These are phyloP conservation scores for Psilocybe cyanescens DNA, from an alignment of 768 basidiomycete species.

Conservation along the genomic window DNA sequence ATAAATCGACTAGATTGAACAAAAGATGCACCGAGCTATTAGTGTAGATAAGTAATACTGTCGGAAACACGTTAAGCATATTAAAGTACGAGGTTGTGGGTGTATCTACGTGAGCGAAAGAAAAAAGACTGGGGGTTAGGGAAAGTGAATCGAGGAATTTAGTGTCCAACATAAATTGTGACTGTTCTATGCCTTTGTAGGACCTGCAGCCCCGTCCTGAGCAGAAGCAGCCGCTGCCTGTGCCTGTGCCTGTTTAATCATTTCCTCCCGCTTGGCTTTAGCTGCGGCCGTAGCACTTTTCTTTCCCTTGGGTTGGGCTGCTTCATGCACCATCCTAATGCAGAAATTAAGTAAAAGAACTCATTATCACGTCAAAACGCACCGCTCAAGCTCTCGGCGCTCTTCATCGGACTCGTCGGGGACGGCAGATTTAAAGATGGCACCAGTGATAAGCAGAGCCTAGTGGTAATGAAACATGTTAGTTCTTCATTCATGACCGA, in stretches of 20 bases:
- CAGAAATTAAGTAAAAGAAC: constrained; percentile 4
- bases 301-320: constrained; percentile 74
- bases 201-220: constrained; percentile 2
- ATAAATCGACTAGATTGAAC: background rate
- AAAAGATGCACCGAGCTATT: constrained; percentile 2
- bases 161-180: background rate
- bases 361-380: constrained; percentile 25
- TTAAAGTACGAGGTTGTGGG: background rate
- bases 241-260: constrained; percentile 37
- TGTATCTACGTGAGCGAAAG: background rate
- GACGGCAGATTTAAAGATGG: constrained; percentile 81
- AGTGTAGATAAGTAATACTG: constrained; percentile 5
- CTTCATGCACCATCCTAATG: constrained; percentile 83
- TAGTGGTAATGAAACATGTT: constrained; percentile 27
- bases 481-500: no score
- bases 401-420: constrained; percentile 95
- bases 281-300: constrained; percentile 39
- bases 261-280: constrained; percentile 44
- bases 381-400: constrained; percentile 93
- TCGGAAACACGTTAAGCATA: constrained; percentile 1
- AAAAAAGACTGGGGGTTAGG: background rate
- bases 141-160: background rate
- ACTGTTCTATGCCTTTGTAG: background rate
- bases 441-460: constrained; percentile 89
- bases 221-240: constrained; percentile 18